Evolutionary conservation across 2,329 filamentous ascomycete genomes (phyloP).

Genomic region (Neofusicoccum parvum): DNA sequence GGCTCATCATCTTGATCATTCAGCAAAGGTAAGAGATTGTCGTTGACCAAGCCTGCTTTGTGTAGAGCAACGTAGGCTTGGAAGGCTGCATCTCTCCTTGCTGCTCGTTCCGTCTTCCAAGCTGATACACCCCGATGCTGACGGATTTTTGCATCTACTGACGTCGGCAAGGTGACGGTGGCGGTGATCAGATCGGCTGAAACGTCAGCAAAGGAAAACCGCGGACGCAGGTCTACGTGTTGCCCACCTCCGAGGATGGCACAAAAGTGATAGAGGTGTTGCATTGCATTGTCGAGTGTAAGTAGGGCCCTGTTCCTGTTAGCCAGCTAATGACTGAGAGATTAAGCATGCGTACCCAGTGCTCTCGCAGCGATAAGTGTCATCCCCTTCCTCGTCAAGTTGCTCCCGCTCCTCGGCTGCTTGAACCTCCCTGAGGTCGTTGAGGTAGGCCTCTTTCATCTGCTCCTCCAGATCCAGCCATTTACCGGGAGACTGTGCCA

Average conservation of each 20-base stretch:
- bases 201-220: slow-evolving; percentile 62
- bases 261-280: slow-evolving; percentile 85
- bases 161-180: slow-evolving; percentile 70
- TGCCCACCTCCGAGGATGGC: slow-evolving; percentile 57
- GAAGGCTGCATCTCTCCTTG: slow-evolving; percentile 80
- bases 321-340: not conserved
- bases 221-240: slow-evolving; percentile 67
- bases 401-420: slow-evolving; percentile 48
- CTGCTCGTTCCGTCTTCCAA: slow-evolving; percentile 75
- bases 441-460: slow-evolving; percentile 72
- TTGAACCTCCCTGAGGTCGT: slow-evolving; percentile 59
- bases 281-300: slow-evolving; percentile 70
- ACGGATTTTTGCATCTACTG: slow-evolving; percentile 65
- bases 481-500: slow-evolving; percentile 35
- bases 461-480: slow-evolving; percentile 70
- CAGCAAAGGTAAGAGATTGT: slow-evolving; percentile 69
- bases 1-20: not conserved
- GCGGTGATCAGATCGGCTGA: slow-evolving; percentile 49
- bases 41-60: slow-evolving; percentile 70
- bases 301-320: slow-evolving; percentile 60
- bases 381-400: slow-evolving; percentile 50
- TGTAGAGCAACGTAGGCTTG: slow-evolving; percentile 75
- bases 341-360: slow-evolving; percentile 31
- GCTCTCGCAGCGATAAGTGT: slow-evolving; percentile 26
- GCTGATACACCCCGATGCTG: slow-evolving; percentile 50